A percentile compares a stretch with the other conserved stretches of the same genome.
Conservation (phyloP, 2,329 filamentous ascomycete species). For the Pseudogymnoascus sp. region DNA sequence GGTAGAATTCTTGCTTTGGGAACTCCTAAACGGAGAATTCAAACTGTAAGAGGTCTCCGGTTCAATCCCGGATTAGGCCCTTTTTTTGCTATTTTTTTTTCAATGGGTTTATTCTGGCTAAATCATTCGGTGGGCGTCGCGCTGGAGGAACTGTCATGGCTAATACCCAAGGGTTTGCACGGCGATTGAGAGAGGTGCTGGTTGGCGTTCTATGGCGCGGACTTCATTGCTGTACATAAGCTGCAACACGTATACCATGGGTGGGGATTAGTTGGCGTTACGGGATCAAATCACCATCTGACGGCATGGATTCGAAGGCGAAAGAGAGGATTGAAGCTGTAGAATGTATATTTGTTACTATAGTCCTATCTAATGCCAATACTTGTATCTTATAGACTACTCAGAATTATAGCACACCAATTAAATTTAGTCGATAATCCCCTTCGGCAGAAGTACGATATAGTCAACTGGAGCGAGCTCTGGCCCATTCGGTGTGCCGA, state of each 20-base stretch:
- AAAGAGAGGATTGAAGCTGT: background rate
- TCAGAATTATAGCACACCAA: background rate
- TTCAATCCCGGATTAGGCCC: too few relatives aligned
- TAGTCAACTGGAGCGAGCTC: conserved; percentile 63
- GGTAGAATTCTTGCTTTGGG: too few relatives aligned
- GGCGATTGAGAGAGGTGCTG: background rate
- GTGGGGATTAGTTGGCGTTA: background rate
- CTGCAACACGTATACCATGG: background rate
- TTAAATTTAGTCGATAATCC: conserved; percentile 43
- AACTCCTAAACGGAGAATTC: too few relatives aligned
- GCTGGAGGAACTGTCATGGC: too few relatives aligned
- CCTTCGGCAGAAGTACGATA: conserved; percentile 49
- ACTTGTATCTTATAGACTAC: background rate
- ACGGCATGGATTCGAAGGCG: background rate
- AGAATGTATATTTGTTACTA: background rate
- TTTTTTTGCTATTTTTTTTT: too few relatives aligned
- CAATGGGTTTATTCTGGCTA: too few relatives aligned
- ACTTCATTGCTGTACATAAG: background rate
- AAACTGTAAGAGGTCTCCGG: too few relatives aligned
- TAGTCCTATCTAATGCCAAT: background rate
- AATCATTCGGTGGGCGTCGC: too few relatives aligned
- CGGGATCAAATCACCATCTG: background rate
- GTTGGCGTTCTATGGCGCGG: background rate
- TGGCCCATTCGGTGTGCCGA: conserved; percentile 47
- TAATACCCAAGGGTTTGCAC: background rate